Evolutionary conservation across 176 grass and related monocot genomes (phyloP), one percentile per base, ranked within the genome.

Genomic region (Juncus effusus): DNA sequence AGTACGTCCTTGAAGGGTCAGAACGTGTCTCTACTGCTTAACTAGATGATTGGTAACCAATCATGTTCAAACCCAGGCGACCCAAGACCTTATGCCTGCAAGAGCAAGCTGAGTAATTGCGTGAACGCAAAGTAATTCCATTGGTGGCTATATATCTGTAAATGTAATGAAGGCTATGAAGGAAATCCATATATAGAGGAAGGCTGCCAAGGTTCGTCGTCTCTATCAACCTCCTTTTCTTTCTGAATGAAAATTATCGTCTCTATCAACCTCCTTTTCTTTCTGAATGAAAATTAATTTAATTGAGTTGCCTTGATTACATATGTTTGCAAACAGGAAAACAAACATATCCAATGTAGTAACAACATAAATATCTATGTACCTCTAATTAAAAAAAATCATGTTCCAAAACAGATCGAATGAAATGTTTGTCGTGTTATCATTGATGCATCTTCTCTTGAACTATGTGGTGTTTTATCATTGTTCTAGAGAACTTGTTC

Each of bases 11-110:
- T 16, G 64, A 0, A 3, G 3, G 45, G 9, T 5, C 44, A 67
- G 6, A 53, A 67, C 12, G 64, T 67, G 3, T 28, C 64, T 38
- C 10, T 67, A 51, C 19, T 67, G 3, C 64, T 67, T 52, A 42
- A 67, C 36, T 67, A 41, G 64, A 36, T 16, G 11, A 37, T 67
- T 36, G 14, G 47, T 42, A 38, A 2, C 2, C 2, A 38, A 13
- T 51, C 16, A 13, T 67, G 64, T 67, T 1, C 19, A 52, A 49
- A 36, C 13, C 41, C 64, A 36, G 10, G 16, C 42, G 7, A 53
- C 45, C 5, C 12, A 6, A 12, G 9, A 9, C 42, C 5, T 16
- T 66, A 66, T 49, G 41, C 63, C 16, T 67, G 64, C 12, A 35
- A 13, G 8, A 67, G 64, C 42, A 51, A 11, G 7, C 28, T 36